Conservation (phyloP, 345 rosid genomes). For the Moricandia arvensis region DNA sequence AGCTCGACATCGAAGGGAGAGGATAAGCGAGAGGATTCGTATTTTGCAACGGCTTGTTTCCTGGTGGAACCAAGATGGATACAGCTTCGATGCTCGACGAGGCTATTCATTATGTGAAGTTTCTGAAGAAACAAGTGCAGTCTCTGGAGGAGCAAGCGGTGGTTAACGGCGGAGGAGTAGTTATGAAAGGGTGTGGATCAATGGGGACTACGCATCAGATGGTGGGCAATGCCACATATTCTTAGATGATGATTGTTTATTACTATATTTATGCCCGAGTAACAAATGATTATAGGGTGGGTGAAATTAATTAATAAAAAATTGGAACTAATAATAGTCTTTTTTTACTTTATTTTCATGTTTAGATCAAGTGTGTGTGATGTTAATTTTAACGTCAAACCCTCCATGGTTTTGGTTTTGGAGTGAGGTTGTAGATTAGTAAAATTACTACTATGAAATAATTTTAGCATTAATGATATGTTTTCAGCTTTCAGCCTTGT, state of each 20-base stretch:
- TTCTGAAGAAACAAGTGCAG: constrained; percentile 80
- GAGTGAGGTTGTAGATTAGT: constrained; percentile 23
- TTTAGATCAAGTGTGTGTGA: not conserved
- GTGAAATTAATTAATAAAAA: constrained; percentile 2
- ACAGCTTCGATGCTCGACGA: constrained; percentile 95
- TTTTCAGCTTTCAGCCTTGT: constrained; percentile 8
- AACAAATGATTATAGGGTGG: not conserved
- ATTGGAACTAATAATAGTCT: not conserved
- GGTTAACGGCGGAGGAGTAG: constrained; percentile 37
- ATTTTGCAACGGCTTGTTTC: constrained; percentile 94
- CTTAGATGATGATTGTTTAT: constrained; percentile 43
- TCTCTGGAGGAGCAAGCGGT: constrained; percentile 66
- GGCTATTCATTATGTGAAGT: constrained; percentile 89
- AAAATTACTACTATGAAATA: constrained; percentile 1
- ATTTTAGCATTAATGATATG: constrained; percentile 1
- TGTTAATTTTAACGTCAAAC: constrained; percentile 1
- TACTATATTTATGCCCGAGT: constrained; percentile 8
- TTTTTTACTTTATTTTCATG: not conserved
- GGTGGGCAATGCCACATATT: constrained; percentile 57
- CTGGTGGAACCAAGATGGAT: constrained; percentile 97
- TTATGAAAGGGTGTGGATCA: constrained; percentile 53
- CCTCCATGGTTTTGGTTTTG: constrained; percentile 20
- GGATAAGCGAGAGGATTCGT: constrained; percentile 87
- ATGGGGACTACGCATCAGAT: constrained; percentile 43
- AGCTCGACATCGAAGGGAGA: constrained; percentile 82